These are phyloP conservation scores for Paraphoma sp. DNA, from an alignment of 2,329 filamentous ascomycete species.

Conservation along the genomic window DNA sequence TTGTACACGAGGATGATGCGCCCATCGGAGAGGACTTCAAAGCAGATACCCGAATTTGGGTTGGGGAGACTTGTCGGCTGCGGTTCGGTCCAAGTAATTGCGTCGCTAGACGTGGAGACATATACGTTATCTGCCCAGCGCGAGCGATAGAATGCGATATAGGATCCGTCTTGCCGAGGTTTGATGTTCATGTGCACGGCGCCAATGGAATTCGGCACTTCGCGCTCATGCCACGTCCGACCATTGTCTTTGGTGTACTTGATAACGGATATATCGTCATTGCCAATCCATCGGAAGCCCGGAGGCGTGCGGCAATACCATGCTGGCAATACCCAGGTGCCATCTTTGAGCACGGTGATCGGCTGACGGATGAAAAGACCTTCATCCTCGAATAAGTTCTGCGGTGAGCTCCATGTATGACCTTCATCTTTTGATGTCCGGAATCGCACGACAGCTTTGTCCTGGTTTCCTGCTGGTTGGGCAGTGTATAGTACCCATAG, in stretches of 20 bases:
- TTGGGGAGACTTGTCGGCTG: too few relatives aligned
- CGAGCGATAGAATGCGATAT: too few relatives aligned
- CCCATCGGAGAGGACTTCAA: too few relatives aligned
- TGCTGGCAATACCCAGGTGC: slow-evolving; percentile 52
- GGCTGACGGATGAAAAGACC: slow-evolving; percentile 55
- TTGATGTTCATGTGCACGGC: slow-evolving; percentile 56
- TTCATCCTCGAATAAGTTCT: slow-evolving; percentile 41
- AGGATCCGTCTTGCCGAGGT: too few relatives aligned
- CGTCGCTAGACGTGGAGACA: too few relatives aligned
- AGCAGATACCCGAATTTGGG: too few relatives aligned
- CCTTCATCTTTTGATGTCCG: slow-evolving; percentile 47
- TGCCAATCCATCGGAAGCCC: slow-evolving; percentile 54
- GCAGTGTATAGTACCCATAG: slow-evolving; percentile 56
- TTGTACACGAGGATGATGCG: too few relatives aligned
- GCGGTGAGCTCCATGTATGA: slow-evolving; percentile 45
- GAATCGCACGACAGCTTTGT: slow-evolving; percentile 50
- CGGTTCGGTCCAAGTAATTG: too few relatives aligned
- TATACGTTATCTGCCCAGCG: too few relatives aligned
- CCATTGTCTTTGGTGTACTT: slow-evolving; percentile 49
- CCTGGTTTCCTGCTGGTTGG: slow-evolving; percentile 54
- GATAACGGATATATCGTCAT: slow-evolving; percentile 52
- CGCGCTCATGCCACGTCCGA: slow-evolving; percentile 49
- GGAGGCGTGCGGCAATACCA: slow-evolving; percentile 53
- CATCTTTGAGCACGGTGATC: slow-evolving; percentile 44
- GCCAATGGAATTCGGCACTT: slow-evolving; percentile 48